Percentiles rank a stretch among this genome's conserved stretches.
phyloP scores from a whole-genome alignment of 495 filamentous ascomycete species.

The Mycothermus thermophilus region DNA sequence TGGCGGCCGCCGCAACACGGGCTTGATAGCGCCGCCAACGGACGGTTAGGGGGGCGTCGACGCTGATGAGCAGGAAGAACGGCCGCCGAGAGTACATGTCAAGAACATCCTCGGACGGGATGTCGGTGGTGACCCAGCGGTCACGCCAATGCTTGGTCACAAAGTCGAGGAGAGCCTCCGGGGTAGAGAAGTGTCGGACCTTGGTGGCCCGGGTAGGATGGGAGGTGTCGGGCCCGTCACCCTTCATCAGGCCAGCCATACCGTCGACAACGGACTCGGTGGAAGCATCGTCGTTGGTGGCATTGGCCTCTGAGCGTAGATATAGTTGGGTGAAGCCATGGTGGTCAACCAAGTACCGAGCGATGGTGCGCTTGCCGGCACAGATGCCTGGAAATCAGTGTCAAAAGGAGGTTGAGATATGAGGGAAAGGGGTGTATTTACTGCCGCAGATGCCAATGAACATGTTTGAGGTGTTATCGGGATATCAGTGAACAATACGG shows the following conservation, averaged over 20 bases:
- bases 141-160: constrained; percentile 74
- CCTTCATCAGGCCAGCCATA: not conserved
- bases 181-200: constrained; percentile 45
- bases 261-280: constrained; percentile 4
- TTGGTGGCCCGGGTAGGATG: constrained; percentile 10
- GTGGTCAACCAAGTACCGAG: constrained; percentile 62
- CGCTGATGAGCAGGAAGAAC: constrained; percentile 82
- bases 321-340: constrained; percentile 57
- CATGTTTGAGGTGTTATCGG: constrained; percentile 37
- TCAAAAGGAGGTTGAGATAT: constrained; percentile 7
- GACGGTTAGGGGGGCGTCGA: constrained; percentile 75
- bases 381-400: constrained; percentile 52
- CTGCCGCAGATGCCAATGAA: constrained; percentile 88
- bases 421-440: constrained; percentile 26
- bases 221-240: constrained; percentile 1
- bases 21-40: constrained; percentile 59
- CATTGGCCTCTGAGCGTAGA: no score
- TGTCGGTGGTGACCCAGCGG: constrained; percentile 71
- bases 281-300: no score
- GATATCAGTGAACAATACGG: no score
- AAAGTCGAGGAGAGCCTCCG: constrained; percentile 58
- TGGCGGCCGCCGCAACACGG: constrained; percentile 1
- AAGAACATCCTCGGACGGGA: constrained; percentile 51
- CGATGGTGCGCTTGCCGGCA: constrained; percentile 76
- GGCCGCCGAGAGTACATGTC: constrained; percentile 65